These are phyloP conservation scores for Globisporangium emineosum DNA, from an alignment of 352 stramenopile genomes.

Conservation along the genomic window DNA sequence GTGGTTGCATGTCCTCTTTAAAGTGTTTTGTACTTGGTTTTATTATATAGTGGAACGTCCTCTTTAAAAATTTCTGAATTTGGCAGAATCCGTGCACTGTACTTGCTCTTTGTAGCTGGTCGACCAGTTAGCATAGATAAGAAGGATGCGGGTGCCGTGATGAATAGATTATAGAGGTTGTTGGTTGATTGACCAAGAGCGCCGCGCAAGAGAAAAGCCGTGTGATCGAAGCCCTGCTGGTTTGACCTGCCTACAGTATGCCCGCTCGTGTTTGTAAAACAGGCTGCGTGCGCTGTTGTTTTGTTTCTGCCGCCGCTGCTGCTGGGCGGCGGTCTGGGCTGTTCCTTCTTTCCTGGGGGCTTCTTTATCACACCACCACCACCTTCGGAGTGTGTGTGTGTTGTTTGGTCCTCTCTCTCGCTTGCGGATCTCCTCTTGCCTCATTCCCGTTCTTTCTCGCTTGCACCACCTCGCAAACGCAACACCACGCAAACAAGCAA, in stretches of 20 bases:
- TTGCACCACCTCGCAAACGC: not conserved
- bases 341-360: not conserved
- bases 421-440: not conserved
- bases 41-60: too few species aligned
- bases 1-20: too few species aligned
- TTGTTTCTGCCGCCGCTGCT: not conserved
- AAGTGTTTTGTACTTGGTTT: too few species aligned
- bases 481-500: not conserved
- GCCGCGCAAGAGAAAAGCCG: conserved; percentile 1
- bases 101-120: too few species aligned
- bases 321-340: too few species aligned
- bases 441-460: conserved; percentile 18
- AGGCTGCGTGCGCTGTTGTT: not conserved
- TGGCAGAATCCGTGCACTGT: too few species aligned
- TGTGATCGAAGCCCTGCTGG: not conserved
- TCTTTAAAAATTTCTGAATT: too few species aligned
- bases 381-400: not conserved
- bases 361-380: conserved; percentile 5
- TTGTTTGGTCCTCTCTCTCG: not conserved
- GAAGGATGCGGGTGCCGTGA: too few species aligned
- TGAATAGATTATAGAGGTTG: too few species aligned
- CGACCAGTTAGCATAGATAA: too few species aligned
- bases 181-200: not conserved
- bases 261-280: not conserved
- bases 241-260: conserved; percentile 2